Conservation (phyloP, 176 grass and related monocot genomes). For the Poa annua region DNA sequence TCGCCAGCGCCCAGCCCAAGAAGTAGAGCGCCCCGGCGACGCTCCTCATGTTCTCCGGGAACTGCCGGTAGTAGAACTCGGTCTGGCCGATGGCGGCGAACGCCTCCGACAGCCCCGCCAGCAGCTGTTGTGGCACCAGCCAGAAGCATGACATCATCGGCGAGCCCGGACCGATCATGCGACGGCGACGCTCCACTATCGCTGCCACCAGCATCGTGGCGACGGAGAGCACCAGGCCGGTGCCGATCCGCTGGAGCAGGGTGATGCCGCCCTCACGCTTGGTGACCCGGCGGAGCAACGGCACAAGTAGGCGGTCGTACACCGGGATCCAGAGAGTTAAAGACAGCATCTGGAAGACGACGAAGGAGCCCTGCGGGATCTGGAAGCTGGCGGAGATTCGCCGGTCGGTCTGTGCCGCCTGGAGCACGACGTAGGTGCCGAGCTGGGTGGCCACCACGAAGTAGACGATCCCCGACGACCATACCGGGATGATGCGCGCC, state of each 20-base stretch:
- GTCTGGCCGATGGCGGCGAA: not conserved
- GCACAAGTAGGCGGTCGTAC: not conserved
- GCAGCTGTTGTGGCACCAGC: not conserved
- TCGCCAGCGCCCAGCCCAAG: not conserved
- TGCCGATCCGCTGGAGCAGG: slow-evolving; percentile 4
- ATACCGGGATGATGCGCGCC: not conserved
- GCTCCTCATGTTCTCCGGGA: not conserved
- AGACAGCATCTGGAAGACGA: not conserved
- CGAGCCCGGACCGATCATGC: not conserved
- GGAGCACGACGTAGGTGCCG: not conserved
- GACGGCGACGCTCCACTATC: not conserved
- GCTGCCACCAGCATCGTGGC: not conserved
- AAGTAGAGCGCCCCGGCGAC: slow-evolving; percentile 7
- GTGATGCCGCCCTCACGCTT: not conserved
- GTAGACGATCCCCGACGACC: not conserved
- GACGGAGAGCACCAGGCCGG: not conserved
- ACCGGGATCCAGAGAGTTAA: not conserved
- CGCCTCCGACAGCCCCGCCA: not conserved
- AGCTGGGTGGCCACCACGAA: not conserved
- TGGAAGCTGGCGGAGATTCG: not conserved
- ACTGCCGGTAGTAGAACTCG: slow-evolving; percentile 6
- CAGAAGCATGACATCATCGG: not conserved
- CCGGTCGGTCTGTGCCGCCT: not conserved
- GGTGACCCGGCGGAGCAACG: not conserved
- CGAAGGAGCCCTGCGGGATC: not conserved